Conservation (phyloP, 345 rosid species). For the Dimocarpus longan region DNA sequence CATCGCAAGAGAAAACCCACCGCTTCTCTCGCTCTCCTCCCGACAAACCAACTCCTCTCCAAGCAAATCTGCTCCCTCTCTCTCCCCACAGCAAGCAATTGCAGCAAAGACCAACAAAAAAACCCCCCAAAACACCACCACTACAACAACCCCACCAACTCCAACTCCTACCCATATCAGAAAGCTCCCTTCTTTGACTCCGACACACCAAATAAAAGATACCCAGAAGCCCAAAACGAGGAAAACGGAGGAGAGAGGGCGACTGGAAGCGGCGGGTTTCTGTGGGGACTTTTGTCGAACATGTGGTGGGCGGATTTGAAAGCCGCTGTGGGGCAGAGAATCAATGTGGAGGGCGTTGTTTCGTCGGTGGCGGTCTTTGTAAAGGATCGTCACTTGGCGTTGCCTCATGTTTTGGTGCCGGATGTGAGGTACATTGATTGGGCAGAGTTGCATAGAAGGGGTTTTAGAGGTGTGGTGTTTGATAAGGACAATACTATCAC, state of each 20-base stretch:
- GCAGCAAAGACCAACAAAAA: slow-evolving; percentile 37
- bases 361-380: slow-evolving; percentile 59
- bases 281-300: slow-evolving; percentile 53
- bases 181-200: slow-evolving; percentile 31
- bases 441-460: slow-evolving; percentile 73
- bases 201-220: slow-evolving; percentile 24
- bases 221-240: slow-evolving; percentile 39
- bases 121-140: background rate
- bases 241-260: slow-evolving; percentile 27
- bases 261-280: background rate
- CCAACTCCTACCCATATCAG: slow-evolving; percentile 24
- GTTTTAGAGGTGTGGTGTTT: slow-evolving; percentile 91
- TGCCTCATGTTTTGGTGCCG: slow-evolving; percentile 77
- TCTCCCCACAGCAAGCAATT: slow-evolving; percentile 41
- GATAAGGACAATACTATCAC: slow-evolving; percentile 97
- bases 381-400: slow-evolving; percentile 66
- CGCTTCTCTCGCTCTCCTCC: slow-evolving; percentile 30
- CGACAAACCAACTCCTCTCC: slow-evolving; percentile 31
- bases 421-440: slow-evolving; percentile 82
- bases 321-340: slow-evolving; percentile 88
- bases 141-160: background rate
- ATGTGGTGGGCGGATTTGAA: slow-evolving; percentile 96
- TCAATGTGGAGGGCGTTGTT: slow-evolving; percentile 81
- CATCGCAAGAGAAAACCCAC: slow-evolving; percentile 32
- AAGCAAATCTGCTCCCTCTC: slow-evolving; percentile 30